Conservation (phyloP, 192 early-diverging fungal genomes). For the Lobosporangium transversale region DNA sequence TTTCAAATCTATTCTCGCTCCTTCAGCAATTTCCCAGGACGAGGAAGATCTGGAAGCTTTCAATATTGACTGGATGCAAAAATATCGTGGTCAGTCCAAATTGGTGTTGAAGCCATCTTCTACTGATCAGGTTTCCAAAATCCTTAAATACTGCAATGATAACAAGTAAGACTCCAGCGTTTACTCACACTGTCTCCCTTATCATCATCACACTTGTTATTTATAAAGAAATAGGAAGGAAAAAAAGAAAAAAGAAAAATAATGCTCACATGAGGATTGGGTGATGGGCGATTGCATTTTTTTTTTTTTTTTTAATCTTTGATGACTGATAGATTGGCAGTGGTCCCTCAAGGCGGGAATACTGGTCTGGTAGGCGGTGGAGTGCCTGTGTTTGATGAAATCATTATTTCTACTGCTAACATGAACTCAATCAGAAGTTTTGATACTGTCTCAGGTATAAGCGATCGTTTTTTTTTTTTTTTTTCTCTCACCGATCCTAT, state of each 20-base stretch:
- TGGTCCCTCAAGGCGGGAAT: constrained; percentile 99
- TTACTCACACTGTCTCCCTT: neutral
- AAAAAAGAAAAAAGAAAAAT: too few species aligned
- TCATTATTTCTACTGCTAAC: constrained; percentile 82
- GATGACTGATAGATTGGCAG: constrained; percentile 68
- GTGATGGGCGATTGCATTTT: too few species aligned
- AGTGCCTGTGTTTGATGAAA: constrained; percentile 96
- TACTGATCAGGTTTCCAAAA: constrained; percentile 82
- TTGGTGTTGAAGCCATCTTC: constrained; percentile 89
- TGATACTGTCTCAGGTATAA: constrained; percentile 72
- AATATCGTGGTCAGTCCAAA: constrained; percentile 89
- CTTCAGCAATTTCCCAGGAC: constrained; percentile 58
- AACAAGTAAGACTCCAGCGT: constrained; percentile 51
- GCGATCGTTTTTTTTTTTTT: too few species aligned
- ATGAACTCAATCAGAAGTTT: constrained; percentile 85
- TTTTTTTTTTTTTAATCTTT: neutral
- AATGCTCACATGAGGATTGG: too few species aligned
- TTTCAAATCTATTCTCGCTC: constrained; percentile 68
- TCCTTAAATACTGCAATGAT: constrained; percentile 90
- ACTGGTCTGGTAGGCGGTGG: constrained; percentile 97
- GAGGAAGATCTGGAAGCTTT: constrained; percentile 73
- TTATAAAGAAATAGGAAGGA: too few species aligned
- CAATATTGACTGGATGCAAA: constrained; percentile 96
- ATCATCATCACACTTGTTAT: too few species aligned
- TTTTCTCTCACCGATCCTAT: too few species aligned